Base-by-base conservation (phyloP, 108 stramenopile genomes). In the Skeletonema marinoi region DNA sequence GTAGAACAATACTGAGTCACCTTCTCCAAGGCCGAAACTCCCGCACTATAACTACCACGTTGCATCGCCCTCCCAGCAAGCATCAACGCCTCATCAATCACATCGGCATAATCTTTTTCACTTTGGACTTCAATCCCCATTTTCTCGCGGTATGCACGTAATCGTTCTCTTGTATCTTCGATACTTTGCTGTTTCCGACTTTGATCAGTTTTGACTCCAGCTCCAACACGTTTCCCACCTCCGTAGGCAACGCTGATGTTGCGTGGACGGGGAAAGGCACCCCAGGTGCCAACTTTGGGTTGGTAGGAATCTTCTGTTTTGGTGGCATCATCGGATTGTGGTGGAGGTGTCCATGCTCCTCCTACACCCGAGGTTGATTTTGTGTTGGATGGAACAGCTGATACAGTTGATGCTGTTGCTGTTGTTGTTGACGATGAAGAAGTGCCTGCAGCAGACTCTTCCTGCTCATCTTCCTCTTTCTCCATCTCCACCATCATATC, bases 181-280 rank as follows among this genome's bases (percentile, higher is more conserved):
- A 82, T 74, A 19, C 78, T 74, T 16, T 70, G 51, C 68, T 85
- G 78, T 32, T 68, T 44, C 1, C 29, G 19, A 38, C 25, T 65
- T 68, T 64, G 66, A 30, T 90, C 88, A 38, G 56, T 74, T 48
- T 88, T 80, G 19, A 85, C 79, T 66, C 77, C 93, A 13, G 88
- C 89, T 8, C 95, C 95, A 6, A 96, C 86, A 29, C 91, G 84
- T 64, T 89, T 83, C 21, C 97, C 97, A 21, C 97, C 97, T 10
- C 97, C 97, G 63, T 93, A 98, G 2, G 97, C 94, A 48, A 89
- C 88, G 66, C 91, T 92, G 35, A 98, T 97, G 73, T 96, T 94
- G 60, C 88, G 91, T 25, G 97, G 97, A n/a, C 97, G 89, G 64
- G 91, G 88, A 78, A 98, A 98, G 44, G 87, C 91, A 30, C 97